Evolutionary conservation across 129 eudicot genomes (phyloP).

Genomic region (Flaveria brownii): DNA sequence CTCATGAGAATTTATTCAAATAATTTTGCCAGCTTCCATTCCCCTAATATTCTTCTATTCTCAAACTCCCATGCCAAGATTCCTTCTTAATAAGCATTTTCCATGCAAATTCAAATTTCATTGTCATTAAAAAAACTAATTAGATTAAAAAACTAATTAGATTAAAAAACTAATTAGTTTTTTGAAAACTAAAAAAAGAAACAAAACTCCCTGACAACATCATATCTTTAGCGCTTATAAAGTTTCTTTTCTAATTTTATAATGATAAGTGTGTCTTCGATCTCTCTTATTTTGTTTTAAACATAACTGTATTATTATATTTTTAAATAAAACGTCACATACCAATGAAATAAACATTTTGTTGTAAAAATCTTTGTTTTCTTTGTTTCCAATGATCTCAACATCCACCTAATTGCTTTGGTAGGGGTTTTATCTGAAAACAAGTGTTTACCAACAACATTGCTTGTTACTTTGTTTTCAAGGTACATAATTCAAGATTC

Average conservation of each 20-base stretch:
- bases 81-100: slow-evolving; percentile 38
- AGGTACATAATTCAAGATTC: slow-evolving; percentile 30
- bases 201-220: background rate
- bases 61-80: slow-evolving; percentile 67
- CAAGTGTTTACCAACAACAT: slow-evolving; percentile 35
- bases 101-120: slow-evolving; percentile 24
- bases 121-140: background rate
- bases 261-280: background rate
- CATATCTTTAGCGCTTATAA: background rate
- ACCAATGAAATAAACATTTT: background rate
- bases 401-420: slow-evolving; percentile 25
- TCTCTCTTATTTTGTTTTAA: background rate
- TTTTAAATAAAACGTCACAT: background rate
- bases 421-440: slow-evolving; percentile 28
- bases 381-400: background rate
- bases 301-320: background rate
- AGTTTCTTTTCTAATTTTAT: background rate
- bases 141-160: no score
- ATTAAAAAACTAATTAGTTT: background rate
- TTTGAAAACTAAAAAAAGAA: background rate
- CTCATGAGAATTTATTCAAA: slow-evolving; percentile 25
- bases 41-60: slow-evolving; percentile 66
- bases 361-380: background rate
- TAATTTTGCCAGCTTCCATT: slow-evolving; percentile 75
- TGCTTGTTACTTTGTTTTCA: slow-evolving; percentile 40